A percentile compares a stretch with the other conserved stretches of the same genome.
Conservation (phyloP, 2,329 filamentous ascomycete species). For the Microdochium bolleyi region DNA sequence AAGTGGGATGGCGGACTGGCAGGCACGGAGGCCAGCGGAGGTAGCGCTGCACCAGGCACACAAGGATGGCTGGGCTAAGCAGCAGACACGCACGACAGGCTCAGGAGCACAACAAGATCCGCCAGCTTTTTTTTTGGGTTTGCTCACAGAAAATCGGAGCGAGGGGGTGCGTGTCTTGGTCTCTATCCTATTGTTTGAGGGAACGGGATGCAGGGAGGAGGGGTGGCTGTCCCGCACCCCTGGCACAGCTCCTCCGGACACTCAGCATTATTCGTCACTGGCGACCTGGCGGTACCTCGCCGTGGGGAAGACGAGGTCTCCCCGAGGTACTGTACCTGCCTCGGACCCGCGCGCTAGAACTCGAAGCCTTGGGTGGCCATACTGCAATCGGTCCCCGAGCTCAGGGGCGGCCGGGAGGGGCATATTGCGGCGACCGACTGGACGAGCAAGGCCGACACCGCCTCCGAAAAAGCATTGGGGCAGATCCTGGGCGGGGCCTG, state of each 20-base stretch:
- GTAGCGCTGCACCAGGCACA: background rate
- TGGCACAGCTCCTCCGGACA: background rate
- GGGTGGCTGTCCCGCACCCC: background rate
- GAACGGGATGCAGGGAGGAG: background rate
- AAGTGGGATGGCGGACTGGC: background rate
- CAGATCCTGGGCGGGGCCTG: conserved; percentile 8
- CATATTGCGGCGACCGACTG: no score
- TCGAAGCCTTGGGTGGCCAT: no score
- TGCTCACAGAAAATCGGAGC: background rate
- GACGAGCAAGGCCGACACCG: conserved; percentile 8
- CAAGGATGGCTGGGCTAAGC: background rate
- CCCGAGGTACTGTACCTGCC: background rate
- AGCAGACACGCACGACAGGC: background rate
- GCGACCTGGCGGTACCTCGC: background rate
- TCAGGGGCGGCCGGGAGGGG: no score
- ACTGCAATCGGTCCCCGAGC: no score
- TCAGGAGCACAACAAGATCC: background rate
- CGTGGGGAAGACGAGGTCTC: background rate
- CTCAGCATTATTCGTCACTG: background rate
- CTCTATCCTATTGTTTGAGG: background rate
- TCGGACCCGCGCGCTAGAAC: background rate
- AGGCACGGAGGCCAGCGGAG: background rate
- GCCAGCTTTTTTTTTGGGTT: background rate
- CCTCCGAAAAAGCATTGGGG: conserved; percentile 20
- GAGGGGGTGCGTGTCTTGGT: background rate